Evolutionary conservation across 2,329 filamentous ascomycete genomes (phyloP).

Genomic region (Truncatella angustata): DNA sequence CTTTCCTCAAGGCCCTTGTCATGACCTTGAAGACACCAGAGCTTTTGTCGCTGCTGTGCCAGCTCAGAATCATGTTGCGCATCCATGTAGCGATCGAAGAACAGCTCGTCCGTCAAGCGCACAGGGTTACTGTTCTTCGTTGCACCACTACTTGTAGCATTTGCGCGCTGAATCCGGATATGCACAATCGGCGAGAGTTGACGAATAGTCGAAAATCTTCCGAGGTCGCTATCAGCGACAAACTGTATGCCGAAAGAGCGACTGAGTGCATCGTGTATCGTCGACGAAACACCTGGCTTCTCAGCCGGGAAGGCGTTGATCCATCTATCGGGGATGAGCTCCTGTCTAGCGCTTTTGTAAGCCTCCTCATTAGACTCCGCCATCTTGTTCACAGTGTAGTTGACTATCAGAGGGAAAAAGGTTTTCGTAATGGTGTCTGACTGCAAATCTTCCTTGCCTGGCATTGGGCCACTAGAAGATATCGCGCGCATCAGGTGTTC

Average conservation of each 20-base stretch:
- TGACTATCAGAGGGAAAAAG: conserved; percentile 62
- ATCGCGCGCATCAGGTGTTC: conserved; percentile 91
- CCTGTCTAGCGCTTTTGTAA: conserved; percentile 45
- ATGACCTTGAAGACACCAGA: conserved; percentile 70
- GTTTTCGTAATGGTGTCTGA: conserved; percentile 74
- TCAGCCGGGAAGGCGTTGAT: conserved; percentile 57
- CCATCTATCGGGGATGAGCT: conserved; percentile 60
- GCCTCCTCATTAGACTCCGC: conserved; percentile 36
- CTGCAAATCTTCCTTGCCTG: conserved; percentile 67
- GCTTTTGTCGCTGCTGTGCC: conserved; percentile 66
- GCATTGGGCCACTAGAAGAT: conserved; percentile 62
- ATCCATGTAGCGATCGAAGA: conserved; percentile 85
- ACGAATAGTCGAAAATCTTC: conserved; percentile 68
- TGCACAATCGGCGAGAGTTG: conserved; percentile 83
- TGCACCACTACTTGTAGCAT: conserved; percentile 49
- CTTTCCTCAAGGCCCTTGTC: conserved; percentile 37
- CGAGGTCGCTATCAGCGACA: conserved; percentile 53
- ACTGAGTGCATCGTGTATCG: conserved; percentile 82
- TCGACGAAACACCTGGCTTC: conserved; percentile 43
- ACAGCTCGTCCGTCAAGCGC: conserved; percentile 76
- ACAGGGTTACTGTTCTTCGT: conserved; percentile 78
- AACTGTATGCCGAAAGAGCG: conserved; percentile 78
- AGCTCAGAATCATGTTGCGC: conserved; percentile 58
- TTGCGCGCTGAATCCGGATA: conserved; percentile 82
- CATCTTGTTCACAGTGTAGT: conserved; percentile 50